phyloP scores from a whole-genome alignment of 805 yeast genomes.

The Lipomyces yamadae region DNA sequence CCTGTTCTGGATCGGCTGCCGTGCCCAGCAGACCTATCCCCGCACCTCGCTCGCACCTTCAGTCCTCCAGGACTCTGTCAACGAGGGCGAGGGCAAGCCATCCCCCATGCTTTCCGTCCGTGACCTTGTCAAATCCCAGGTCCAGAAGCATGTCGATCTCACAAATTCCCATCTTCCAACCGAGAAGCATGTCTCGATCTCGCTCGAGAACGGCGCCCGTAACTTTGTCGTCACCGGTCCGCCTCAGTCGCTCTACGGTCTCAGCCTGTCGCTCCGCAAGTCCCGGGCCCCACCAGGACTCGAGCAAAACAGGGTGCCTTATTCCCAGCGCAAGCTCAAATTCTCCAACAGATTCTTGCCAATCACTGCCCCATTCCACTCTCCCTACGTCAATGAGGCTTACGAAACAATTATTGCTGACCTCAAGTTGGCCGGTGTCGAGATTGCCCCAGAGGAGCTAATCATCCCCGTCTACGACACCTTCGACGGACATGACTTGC shows the following conservation, averaged over 20 bases:
- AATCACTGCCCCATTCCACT: slow-evolving; percentile 96
- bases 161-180: slow-evolving; percentile 93
- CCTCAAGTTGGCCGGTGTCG: slow-evolving; percentile 57
- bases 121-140: slow-evolving; percentile 80
- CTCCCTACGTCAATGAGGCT: slow-evolving; percentile 78
- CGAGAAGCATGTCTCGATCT: slow-evolving; percentile 87
- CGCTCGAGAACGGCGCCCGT: slow-evolving; percentile 93
- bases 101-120: slow-evolving; percentile 96
- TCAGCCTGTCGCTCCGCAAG: slow-evolving; percentile 87
- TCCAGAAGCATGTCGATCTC: slow-evolving; percentile 74
- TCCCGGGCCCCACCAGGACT: slow-evolving; percentile 93
- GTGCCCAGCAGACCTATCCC: slow-evolving; percentile 89
- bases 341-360: slow-evolving; percentile 94
- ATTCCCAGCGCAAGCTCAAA: slow-evolving; percentile 89
- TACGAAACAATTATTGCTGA: slow-evolving; percentile 69
- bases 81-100: slow-evolving; percentile 94
- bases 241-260: slow-evolving; percentile 96
- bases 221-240: slow-evolving; percentile 96
- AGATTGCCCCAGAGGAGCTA: slow-evolving; percentile 60
- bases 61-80: slow-evolving; percentile 86
- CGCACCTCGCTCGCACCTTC: slow-evolving; percentile 93
- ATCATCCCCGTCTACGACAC: slow-evolving; percentile 92
- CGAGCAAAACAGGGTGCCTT: slow-evolving; percentile 94
- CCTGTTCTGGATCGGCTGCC: slow-evolving; percentile 90
- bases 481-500: slow-evolving; percentile 78